Evolutionary conservation across 495 filamentous ascomycete species (phyloP).

Genomic region (Aspergillus steynii): DNA sequence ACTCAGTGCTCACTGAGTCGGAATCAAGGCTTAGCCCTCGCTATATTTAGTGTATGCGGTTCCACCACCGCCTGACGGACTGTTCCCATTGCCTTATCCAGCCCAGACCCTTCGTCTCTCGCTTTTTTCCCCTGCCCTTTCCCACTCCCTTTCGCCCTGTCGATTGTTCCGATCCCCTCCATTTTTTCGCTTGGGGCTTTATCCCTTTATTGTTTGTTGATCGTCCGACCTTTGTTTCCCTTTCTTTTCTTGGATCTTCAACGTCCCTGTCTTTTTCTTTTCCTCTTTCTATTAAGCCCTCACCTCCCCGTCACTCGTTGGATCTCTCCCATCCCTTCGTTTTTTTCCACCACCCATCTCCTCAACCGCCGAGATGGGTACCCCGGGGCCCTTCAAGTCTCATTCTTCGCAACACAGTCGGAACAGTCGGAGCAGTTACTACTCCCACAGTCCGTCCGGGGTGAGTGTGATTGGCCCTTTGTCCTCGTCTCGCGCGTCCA

Average conservation of each 20-base stretch:
- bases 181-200: not conserved
- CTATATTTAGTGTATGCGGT: not conserved
- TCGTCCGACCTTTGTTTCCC: not conserved
- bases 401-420: not conserved
- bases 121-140: not conserved
- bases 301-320: not conserved
- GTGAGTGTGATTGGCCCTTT: not conserved
- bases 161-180: not conserved
- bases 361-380: not conserved
- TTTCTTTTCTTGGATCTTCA: too few species aligned
- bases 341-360: not conserved
- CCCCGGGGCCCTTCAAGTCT: not conserved
- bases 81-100: not conserved
- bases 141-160: not conserved
- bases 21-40: not conserved
- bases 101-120: not conserved
- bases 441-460: not conserved
- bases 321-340: not conserved
- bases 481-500: not conserved
- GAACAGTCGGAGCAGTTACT: conserved; percentile 6
- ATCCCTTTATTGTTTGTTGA: not conserved
- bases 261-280: too few species aligned
- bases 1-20: too few species aligned
- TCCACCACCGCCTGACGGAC: not conserved
- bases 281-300: too few species aligned